Evolutionary conservation across 75 land plant genomes (phyloP).

Genomic region (Picea sitchensis): DNA sequence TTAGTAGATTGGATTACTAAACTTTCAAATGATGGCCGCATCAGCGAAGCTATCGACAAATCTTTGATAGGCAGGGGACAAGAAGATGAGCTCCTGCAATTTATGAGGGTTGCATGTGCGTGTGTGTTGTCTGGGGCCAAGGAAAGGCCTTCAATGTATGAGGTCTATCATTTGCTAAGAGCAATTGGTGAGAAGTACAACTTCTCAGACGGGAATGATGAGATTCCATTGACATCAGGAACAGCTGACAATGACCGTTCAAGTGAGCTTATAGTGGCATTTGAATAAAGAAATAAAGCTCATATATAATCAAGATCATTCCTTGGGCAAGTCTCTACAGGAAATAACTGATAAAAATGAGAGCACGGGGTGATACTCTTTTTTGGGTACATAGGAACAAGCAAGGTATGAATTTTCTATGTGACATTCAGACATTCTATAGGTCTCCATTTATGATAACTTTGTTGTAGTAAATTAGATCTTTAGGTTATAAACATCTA

Average conservation of each 20-base stretch:
- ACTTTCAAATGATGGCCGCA: constrained; percentile 41
- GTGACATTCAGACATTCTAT: too few relatives aligned
- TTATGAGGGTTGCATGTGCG: constrained; percentile 69
- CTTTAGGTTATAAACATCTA: too few relatives aligned
- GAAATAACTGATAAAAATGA: too few relatives aligned
- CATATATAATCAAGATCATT: too few relatives aligned
- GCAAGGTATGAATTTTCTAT: too few relatives aligned
- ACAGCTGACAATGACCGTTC: constrained; percentile 21
- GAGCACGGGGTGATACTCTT: too few relatives aligned
- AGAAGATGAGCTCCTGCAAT: constrained; percentile 72
- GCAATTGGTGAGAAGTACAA: constrained; percentile 83
- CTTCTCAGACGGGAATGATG: constrained; percentile 59
- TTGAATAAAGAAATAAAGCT: too few relatives aligned
- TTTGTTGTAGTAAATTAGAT: too few relatives aligned
- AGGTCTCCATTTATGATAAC: too few relatives aligned
- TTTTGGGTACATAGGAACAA: too few relatives aligned
- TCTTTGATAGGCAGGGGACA: constrained; percentile 48
- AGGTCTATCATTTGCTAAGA: constrained; percentile 78
- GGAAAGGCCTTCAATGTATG: constrained; percentile 96
- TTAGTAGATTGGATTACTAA: constrained; percentile 81
- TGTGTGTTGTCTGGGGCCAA: constrained; percentile 74
- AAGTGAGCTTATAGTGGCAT: constrained; percentile 55
- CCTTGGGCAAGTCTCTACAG: too few relatives aligned
- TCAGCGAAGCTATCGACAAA: constrained; percentile 70
- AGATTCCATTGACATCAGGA: constrained; percentile 32